A percentile compares a stretch with the other conserved stretches of the same genome.
phyloP scores from a whole-genome alignment of 306 rosid species.

The Herpetospermum pedunculosum region DNA sequence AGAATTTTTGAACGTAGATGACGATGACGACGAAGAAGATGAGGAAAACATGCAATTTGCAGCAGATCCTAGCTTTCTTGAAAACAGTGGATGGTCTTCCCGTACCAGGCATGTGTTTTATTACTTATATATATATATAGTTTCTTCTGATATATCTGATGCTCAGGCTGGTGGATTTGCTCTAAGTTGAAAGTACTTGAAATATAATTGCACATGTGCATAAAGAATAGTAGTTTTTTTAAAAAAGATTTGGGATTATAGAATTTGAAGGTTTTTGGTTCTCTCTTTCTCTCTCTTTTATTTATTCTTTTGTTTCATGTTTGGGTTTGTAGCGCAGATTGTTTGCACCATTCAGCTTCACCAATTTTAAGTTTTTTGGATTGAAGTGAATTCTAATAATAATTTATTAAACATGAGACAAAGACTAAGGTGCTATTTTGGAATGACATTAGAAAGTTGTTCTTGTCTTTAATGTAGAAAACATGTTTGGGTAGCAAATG shows the following conservation, averaged over 20 bases:
- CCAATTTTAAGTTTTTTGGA: background rate
- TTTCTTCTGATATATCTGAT: background rate
- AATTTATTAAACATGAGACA: background rate
- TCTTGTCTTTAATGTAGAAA: background rate
- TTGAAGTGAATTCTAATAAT: background rate
- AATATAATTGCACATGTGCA: background rate
- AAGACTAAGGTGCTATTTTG: background rate
- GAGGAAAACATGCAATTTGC: conserved; percentile 40
- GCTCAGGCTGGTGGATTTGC: background rate
- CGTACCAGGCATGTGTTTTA: conserved; percentile 62
- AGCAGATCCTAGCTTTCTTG: conserved; percentile 54
- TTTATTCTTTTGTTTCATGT: background rate
- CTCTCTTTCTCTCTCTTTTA: background rate
- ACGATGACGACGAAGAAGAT: conserved; percentile 64
- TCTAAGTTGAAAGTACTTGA: background rate
- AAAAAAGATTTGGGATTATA: background rate
- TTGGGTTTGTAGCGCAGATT: background rate
- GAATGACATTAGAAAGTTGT: background rate
- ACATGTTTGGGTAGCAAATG: background rate
- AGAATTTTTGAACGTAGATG: conserved; percentile 87
- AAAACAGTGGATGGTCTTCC: conserved; percentile 97
- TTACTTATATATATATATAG: background rate
- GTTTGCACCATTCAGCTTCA: background rate
- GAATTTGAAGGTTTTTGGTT: background rate
- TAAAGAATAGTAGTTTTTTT: background rate